Conservation (phyloP, 2,329 filamentous ascomycete species). For the Colletotrichum magnum region DNA sequence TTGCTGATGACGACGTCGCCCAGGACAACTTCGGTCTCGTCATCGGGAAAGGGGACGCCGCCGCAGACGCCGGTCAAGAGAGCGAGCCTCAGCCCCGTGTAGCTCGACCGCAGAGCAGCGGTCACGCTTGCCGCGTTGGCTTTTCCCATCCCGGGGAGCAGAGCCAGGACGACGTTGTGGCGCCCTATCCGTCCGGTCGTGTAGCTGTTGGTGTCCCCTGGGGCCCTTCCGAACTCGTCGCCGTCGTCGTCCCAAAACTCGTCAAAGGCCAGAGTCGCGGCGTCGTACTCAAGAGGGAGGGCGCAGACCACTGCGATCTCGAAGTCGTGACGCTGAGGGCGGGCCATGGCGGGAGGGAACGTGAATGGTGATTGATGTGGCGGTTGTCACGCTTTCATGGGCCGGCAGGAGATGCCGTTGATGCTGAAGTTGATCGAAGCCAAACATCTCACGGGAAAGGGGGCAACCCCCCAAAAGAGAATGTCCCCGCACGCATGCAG, state of each 20-base stretch:
- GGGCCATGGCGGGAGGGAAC: neutral
- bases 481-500: no score
- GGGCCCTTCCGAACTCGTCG: conserved; percentile 34
- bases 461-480: no score
- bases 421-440: no score
- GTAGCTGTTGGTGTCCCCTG: conserved; percentile 43
- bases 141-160: conserved; percentile 48
- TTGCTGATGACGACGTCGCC: conserved; percentile 53
- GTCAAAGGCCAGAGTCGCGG: conserved; percentile 48
- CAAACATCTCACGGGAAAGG: no score
- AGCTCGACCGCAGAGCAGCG: conserved; percentile 51
- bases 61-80: conserved; percentile 46
- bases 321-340: conserved; percentile 43
- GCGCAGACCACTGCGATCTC: conserved; percentile 55
- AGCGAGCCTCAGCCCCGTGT: conserved; percentile 46
- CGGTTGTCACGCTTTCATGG: no score
- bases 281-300: conserved; percentile 49
- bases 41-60: conserved; percentile 38
- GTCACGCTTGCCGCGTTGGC: conserved; percentile 45
- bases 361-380: no score
- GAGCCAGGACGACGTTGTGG: conserved; percentile 48
- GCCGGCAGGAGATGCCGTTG: no score
- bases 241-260: conserved; percentile 45
- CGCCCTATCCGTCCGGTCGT: conserved; percentile 46
- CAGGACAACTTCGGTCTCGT: conserved; percentile 41